These are phyloP conservation scores for Plasmopara muralis DNA, from an alignment of 352 stramenopile species.

Conservation along the genomic window DNA sequence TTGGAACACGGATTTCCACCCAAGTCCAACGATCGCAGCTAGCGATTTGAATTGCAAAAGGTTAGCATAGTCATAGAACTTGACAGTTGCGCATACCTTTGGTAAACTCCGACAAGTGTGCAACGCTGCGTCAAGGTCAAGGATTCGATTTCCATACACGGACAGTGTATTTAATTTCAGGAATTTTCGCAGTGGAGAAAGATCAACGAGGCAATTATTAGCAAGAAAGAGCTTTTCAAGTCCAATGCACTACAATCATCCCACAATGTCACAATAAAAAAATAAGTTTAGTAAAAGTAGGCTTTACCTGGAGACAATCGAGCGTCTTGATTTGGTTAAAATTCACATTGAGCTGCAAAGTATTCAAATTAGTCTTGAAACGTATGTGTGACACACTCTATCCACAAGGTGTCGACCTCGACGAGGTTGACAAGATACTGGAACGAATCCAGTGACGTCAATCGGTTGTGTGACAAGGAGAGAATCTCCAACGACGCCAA, in stretches of 20 bases:
- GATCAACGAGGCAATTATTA: slow-evolving; percentile 48
- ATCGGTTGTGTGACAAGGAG: slow-evolving; percentile 75
- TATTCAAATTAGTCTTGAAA: background rate
- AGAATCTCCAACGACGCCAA: slow-evolving; percentile 64
- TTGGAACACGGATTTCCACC: slow-evolving; percentile 71
- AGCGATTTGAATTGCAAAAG: background rate
- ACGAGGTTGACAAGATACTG: slow-evolving; percentile 66
- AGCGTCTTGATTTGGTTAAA: slow-evolving; percentile 57
- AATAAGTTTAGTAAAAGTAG: background rate
- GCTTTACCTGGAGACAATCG: slow-evolving; percentile 35
- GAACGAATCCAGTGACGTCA: slow-evolving; percentile 54
- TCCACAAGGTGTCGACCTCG: slow-evolving; percentile 32
- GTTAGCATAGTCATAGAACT: no score
- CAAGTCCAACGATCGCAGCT: slow-evolving; percentile 66
- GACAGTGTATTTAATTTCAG: slow-evolving; percentile 52
- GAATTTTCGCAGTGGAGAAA: slow-evolving; percentile 37
- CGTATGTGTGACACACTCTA: background rate
- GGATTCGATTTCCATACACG: slow-evolving; percentile 51
- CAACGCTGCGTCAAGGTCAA: slow-evolving; percentile 36
- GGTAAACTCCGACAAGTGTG: slow-evolving; percentile 46
- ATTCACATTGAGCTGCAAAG: slow-evolving; percentile 53
- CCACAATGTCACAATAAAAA: background rate
- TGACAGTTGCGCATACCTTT: slow-evolving; percentile 24
- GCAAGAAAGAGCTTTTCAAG: slow-evolving; percentile 62
- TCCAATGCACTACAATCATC: slow-evolving; percentile 31